phyloP scores from a whole-genome alignment of 2,329 filamentous ascomycete species.

The Nannizziopsis arthrosporioides region DNA sequence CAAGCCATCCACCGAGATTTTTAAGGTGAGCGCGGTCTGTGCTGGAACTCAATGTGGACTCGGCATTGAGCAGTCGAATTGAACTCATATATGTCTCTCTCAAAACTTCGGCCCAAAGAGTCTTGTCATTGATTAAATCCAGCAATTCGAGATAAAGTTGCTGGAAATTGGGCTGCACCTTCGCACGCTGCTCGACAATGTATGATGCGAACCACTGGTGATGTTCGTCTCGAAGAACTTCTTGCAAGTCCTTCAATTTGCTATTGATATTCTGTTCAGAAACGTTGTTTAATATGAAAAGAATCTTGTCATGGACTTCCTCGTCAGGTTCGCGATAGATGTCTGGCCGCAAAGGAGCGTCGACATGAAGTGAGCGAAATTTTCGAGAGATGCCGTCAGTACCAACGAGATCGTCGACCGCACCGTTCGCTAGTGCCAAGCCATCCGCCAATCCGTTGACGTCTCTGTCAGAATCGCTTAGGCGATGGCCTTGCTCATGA shows the following conservation, averaged over 20 bases:
- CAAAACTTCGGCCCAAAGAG: constrained; percentile 77
- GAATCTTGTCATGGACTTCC: constrained; percentile 79
- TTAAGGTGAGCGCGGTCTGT: constrained; percentile 82
- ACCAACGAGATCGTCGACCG: constrained; percentile 49
- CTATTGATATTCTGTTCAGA: constrained; percentile 76
- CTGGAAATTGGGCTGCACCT: constrained; percentile 95
- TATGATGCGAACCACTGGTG: constrained; percentile 96
- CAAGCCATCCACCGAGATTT: constrained; percentile 87
- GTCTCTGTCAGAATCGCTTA: constrained; percentile 42
- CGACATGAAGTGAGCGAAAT: constrained; percentile 68
- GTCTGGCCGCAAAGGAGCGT: constrained; percentile 51
- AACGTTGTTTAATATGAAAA: constrained; percentile 94
- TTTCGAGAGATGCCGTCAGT: constrained; percentile 54
- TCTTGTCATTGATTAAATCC: constrained; percentile 64
- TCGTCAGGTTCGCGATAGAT: constrained; percentile 72
- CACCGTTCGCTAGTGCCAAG: constrained; percentile 56
- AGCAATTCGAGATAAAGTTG: constrained; percentile 83
- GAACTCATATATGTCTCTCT: constrained; percentile 85
- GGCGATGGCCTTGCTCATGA: constrained; percentile 51
- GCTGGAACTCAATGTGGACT: constrained; percentile 69
- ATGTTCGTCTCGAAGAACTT: constrained; percentile 65
- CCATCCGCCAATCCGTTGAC: constrained; percentile 32
- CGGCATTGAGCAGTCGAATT: constrained; percentile 77
- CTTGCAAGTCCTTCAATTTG: constrained; percentile 71
- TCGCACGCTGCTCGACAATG: constrained; percentile 88